Evolutionary conservation across 768 basidiomycete genomes (phyloP).

Genomic region (Butyriboletus loyo): DNA sequence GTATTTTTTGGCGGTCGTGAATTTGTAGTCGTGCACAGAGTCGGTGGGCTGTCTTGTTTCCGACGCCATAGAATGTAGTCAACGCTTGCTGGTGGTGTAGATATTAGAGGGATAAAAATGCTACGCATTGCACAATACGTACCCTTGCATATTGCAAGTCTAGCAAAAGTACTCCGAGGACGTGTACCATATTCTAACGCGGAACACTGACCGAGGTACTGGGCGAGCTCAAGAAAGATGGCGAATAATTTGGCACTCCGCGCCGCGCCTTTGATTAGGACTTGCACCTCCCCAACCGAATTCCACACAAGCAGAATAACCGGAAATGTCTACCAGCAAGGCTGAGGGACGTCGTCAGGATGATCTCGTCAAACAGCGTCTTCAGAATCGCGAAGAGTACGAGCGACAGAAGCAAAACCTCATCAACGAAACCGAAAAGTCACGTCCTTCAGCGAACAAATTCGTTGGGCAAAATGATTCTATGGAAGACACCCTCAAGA

Average conservation of each 20-base stretch:
- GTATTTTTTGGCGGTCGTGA: slow-evolving; percentile 79
- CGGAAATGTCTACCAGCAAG: slow-evolving; percentile 68
- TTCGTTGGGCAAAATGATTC: slow-evolving; percentile 95
- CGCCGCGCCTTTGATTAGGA: not conserved
- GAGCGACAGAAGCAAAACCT: slow-evolving; percentile 78
- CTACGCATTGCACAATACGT: slow-evolving; percentile 22
- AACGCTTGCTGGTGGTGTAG: slow-evolving; percentile 69
- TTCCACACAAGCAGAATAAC: slow-evolving; percentile 14
- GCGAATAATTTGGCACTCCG: slow-evolving; percentile 27
- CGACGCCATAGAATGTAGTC: slow-evolving; percentile 87
- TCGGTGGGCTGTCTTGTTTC: slow-evolving; percentile 66
- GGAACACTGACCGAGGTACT: not conserved
- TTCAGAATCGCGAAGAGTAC: slow-evolving; percentile 74
- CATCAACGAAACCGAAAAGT: slow-evolving; percentile 89
- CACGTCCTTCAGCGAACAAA: slow-evolving; percentile 79
- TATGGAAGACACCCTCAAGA: slow-evolving; percentile 89
- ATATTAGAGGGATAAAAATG: not conserved
- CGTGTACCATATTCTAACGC: slow-evolving; percentile 62
- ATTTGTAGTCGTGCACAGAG: slow-evolving; percentile 92
- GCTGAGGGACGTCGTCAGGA: slow-evolving; percentile 85
- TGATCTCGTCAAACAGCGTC: slow-evolving; percentile 80
- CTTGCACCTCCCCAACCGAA: too few species aligned
- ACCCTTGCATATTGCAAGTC: slow-evolving; percentile 79
- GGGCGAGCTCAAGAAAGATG: not conserved
- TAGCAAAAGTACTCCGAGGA: slow-evolving; percentile 80